phyloP scores from a whole-genome alignment of 352 stramenopile species.

The Pythium phragmiticola region DNA sequence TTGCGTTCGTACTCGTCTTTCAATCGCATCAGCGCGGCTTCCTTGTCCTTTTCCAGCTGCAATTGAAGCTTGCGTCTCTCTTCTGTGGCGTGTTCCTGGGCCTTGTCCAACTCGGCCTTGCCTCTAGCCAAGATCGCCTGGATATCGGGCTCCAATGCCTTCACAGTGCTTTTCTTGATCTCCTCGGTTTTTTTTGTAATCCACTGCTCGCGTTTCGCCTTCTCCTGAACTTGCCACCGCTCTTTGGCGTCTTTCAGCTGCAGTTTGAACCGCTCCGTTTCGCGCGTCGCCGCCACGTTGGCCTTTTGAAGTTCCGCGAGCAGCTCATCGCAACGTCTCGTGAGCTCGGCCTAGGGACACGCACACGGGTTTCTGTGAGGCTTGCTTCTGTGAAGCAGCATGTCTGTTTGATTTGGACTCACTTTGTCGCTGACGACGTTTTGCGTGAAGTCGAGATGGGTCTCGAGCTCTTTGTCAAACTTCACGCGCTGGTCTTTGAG shows the following conservation, averaged over 20 bases:
- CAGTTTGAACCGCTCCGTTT: slow-evolving; percentile 65
- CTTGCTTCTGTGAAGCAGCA: background rate
- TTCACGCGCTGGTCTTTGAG: slow-evolving; percentile 57
- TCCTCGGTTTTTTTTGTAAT: slow-evolving; percentile 83
- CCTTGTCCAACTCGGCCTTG: slow-evolving; percentile 68
- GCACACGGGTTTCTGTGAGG: background rate
- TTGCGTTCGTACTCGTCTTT: slow-evolving; percentile 76
- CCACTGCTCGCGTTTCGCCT: slow-evolving; percentile 71
- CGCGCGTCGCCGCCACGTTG: slow-evolving; percentile 33
- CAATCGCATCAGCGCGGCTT: slow-evolving; percentile 43
- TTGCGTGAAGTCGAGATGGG: slow-evolving; percentile 80
- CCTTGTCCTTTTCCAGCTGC: slow-evolving; percentile 61
- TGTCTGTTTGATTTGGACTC: background rate
- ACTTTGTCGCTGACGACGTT: slow-evolving; percentile 77
- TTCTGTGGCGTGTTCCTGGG: slow-evolving; percentile 49
- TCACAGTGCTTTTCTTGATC: slow-evolving; percentile 83
- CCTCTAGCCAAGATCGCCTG: slow-evolving; percentile 77
- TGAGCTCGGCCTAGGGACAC: slow-evolving; percentile 44
- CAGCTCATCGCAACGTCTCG: slow-evolving; percentile 73
- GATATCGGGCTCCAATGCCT: slow-evolving; percentile 76
- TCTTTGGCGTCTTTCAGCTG: slow-evolving; percentile 80
- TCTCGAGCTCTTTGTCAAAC: slow-evolving; percentile 76
- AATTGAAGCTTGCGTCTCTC: slow-evolving; percentile 54
- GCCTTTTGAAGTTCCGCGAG: slow-evolving; percentile 67
- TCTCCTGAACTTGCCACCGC: slow-evolving; percentile 67